phyloP scores from a whole-genome alignment of 2,329 filamentous ascomycete genomes.

The Pseudocercospora fijiensis region DNA sequence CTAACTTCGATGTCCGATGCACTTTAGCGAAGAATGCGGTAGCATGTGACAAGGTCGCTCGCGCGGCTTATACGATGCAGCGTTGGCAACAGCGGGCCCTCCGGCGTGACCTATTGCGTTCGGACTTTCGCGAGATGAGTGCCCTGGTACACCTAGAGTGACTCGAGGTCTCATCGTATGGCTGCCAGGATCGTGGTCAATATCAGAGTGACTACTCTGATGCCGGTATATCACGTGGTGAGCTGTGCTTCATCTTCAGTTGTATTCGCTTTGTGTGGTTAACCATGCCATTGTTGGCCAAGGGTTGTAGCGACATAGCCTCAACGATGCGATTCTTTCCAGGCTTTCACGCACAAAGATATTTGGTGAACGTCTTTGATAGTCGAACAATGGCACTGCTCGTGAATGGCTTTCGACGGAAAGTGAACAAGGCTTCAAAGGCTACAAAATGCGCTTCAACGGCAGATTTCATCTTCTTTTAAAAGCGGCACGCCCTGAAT shows the following conservation, averaged over 20 bases:
- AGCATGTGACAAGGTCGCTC: neutral
- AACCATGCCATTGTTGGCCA: neutral
- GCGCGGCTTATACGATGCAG: neutral
- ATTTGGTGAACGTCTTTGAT: neutral
- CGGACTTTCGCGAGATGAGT: neutral
- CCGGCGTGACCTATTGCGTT: neutral
- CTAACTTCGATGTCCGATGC: neutral
- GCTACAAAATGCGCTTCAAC: neutral
- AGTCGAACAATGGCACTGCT: neutral
- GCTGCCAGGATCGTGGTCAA: too few species aligned
- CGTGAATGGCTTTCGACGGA: neutral
- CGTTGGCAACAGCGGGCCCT: neutral
- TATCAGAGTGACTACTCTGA: too few species aligned
- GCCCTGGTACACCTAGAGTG: neutral
- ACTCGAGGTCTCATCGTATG: neutral
- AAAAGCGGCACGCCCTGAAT: neutral
- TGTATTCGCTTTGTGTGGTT: too few species aligned
- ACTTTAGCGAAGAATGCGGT: conserved; percentile 1
- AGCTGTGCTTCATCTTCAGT: too few species aligned
- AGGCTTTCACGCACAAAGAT: neutral
- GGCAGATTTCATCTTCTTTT: neutral
- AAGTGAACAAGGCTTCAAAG: neutral
- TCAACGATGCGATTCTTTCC: neutral
- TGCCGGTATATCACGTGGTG: neutral
- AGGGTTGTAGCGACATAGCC: neutral